Percentiles rank a stretch among this genome's conserved stretches.
These are phyloP conservation scores for Cubamyces sp. DNA, from an alignment of 768 basidiomycete genomes.

Conservation along the genomic window DNA sequence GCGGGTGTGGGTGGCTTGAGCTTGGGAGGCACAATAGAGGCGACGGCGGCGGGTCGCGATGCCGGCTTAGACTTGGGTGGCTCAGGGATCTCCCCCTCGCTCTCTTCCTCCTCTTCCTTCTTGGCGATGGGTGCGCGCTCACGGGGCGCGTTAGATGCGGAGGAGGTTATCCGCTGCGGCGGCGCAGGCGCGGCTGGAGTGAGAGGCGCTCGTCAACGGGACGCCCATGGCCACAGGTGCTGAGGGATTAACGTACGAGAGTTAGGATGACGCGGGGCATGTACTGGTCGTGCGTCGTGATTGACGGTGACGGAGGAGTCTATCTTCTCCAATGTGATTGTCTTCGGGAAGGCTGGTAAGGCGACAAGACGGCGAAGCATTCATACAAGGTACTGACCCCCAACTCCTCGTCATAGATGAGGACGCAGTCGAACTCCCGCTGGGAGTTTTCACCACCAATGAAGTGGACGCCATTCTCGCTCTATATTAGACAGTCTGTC, in stretches of 20 bases:
- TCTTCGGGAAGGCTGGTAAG: slow-evolving; percentile 44
- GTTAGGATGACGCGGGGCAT: slow-evolving; percentile 31
- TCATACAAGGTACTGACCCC: slow-evolving; percentile 49
- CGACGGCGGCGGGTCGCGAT: slow-evolving; percentile 3
- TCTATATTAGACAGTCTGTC: not conserved
- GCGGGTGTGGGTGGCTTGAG: slow-evolving; percentile 8
- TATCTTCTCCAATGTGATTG: slow-evolving; percentile 74
- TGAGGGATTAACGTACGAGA: slow-evolving; percentile 36
- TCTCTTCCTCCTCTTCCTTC: slow-evolving; percentile 33
- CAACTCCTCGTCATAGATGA: slow-evolving; percentile 78
- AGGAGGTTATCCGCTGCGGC: slow-evolving; percentile 18
- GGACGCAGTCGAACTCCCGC: slow-evolving; percentile 74
- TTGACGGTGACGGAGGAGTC: slow-evolving; percentile 64
- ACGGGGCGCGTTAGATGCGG: not conserved
- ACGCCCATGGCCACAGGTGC: slow-evolving; percentile 4
- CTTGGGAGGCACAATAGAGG: not conserved
- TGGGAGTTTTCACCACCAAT: slow-evolving; percentile 59
- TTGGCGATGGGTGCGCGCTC: not conserved
- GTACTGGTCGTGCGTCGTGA: slow-evolving; percentile 50
- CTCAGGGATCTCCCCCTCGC: slow-evolving; percentile 33
- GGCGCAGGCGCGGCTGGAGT: slow-evolving; percentile 21
- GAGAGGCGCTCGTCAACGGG: not conserved
- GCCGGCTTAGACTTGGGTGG: slow-evolving; percentile 12
- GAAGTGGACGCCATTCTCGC: slow-evolving; percentile 53
- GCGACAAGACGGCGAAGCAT: slow-evolving; percentile 10